Base-by-base conservation (phyloP, 108 stramenopile species). In the Pseudonitzschia multistriata region DNA sequence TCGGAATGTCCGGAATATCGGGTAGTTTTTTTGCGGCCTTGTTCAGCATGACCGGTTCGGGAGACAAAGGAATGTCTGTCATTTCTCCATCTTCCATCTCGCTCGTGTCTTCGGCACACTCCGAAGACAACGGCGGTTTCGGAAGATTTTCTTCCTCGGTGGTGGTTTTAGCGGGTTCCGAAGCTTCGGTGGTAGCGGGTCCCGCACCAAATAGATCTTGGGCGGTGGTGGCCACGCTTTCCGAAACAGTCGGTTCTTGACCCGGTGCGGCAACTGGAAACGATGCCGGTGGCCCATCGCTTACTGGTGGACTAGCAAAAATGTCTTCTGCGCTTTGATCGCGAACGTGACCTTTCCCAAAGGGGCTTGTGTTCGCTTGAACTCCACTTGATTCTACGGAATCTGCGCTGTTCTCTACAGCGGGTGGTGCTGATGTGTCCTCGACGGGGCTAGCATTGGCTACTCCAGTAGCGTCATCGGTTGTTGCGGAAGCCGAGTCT, bases 31-130 rank as follows among this genome's bases (percentile, higher is more conserved):
- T 48, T 2, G 47, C 17, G 13, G 11, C 3, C 21, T 45, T 45
- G 19, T 5, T 29, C 66, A 52, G n/a, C n/a, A 27, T 14, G 17
- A 67, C 66, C 22, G 59, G 63, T 0, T 61, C 49, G 10, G 77
- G 77, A 34, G 72, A 65, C 2, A 79, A 48, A 19, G 78, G 72
- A 42, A 80, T 65, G 33, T 80, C 74, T 11, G 48, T 52, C 71
- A 71, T 68, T 49, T 45, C 42, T 50, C 72, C 78, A 49, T 62
- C 67, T 11, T 60, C 65, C 42, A 49, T 39, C n/a, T 39, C 63
- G 33, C 54, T 37, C 3, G 19, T 35, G 27, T 66, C 55, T 8
- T 66, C 65, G 10, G 33, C 48, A 31, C 3, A 10, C 19, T 61
- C 48, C 13, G 62, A 34, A 14, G 57, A 30, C 57, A 59, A 24